These are phyloP conservation scores for Tagetes erecta DNA, from an alignment of 129 eudicot genomes.

Conservation along the genomic window DNA sequence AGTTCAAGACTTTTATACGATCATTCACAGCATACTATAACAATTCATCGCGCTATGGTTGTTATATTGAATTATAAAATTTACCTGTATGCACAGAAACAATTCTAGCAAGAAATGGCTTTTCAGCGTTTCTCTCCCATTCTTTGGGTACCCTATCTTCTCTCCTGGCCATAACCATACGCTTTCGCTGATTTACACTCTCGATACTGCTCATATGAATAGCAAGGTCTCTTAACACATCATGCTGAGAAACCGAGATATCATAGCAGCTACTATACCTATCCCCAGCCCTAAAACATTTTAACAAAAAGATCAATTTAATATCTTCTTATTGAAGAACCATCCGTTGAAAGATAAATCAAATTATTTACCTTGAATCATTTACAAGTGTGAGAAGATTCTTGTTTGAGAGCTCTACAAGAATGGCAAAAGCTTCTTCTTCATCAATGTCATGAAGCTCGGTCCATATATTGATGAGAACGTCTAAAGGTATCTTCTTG, in stretches of 20 bases:
- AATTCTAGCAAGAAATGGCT: slow-evolving; percentile 72
- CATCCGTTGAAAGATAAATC: background rate
- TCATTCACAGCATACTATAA: background rate
- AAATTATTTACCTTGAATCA: slow-evolving; percentile 56
- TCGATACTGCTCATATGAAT: slow-evolving; percentile 61
- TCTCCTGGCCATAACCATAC: slow-evolving; percentile 83
- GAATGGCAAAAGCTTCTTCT: slow-evolving; percentile 75
- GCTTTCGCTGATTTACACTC: slow-evolving; percentile 47
- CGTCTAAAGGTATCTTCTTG: slow-evolving; percentile 76
- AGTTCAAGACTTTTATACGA: background rate
- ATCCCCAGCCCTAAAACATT: slow-evolving; percentile 68
- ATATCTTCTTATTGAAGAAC: too few species aligned
- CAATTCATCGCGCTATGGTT: background rate
- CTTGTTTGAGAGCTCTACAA: slow-evolving; percentile 82
- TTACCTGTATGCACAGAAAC: slow-evolving; percentile 87
- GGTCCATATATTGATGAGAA: slow-evolving; percentile 86
- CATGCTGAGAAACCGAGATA: slow-evolving; percentile 81
- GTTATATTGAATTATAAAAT: background rate
- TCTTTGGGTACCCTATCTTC: slow-evolving; percentile 79
- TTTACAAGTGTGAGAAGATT: slow-evolving; percentile 77
- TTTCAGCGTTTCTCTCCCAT: slow-evolving; percentile 85
- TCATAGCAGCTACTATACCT: slow-evolving; percentile 70
- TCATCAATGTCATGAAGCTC: slow-evolving; percentile 83
- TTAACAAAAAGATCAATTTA: slow-evolving; percentile 12
- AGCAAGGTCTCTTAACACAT: slow-evolving; percentile 86